A percentile compares a stretch with the other conserved stretches of the same genome.
Conservation (phyloP, 169 alveolate genomes). For the Eimeria sp. region DNA sequence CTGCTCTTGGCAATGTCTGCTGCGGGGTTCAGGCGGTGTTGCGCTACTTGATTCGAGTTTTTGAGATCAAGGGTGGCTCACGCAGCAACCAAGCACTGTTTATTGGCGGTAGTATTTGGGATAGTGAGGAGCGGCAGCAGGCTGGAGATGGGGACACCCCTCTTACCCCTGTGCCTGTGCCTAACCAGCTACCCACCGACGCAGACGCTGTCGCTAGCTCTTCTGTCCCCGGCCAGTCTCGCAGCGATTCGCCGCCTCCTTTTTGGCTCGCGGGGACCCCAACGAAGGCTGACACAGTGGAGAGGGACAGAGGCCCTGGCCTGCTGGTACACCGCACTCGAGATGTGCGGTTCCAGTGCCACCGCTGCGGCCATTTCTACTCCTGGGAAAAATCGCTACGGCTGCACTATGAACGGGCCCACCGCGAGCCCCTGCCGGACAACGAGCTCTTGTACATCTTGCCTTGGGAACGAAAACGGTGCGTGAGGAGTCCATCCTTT, state of each 20-base stretch:
- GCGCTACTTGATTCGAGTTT: slow-evolving; percentile 71
- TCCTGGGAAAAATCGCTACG: slow-evolving; percentile 20
- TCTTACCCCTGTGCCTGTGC: neutral
- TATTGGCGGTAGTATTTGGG: slow-evolving; percentile 25
- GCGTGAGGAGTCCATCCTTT: neutral
- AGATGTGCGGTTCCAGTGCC: slow-evolving; percentile 79
- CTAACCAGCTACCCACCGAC: neutral
- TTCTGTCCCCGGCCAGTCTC: neutral
- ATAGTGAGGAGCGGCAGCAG: neutral
- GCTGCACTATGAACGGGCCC: slow-evolving; percentile 67
- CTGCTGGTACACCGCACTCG: slow-evolving; percentile 77
- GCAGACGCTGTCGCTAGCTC: neutral
- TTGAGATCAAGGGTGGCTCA: slow-evolving; percentile 74
- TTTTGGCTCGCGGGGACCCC: neutral
- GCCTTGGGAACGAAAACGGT: slow-evolving; percentile 80
- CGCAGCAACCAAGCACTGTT: slow-evolving; percentile 60
- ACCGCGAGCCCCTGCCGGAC: slow-evolving; percentile 59
- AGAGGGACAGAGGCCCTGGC: slow-evolving; percentile 45
- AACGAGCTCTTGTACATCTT: slow-evolving; percentile 47
- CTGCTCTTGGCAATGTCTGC: neutral
- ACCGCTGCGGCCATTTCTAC: slow-evolving; percentile 77
- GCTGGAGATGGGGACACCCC: neutral
- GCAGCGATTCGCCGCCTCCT: neutral
- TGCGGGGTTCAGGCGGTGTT: slow-evolving; percentile 47
- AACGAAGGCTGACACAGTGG: neutral